Conservation (phyloP, 257 asterid species). For the Plantago ovata region DNA sequence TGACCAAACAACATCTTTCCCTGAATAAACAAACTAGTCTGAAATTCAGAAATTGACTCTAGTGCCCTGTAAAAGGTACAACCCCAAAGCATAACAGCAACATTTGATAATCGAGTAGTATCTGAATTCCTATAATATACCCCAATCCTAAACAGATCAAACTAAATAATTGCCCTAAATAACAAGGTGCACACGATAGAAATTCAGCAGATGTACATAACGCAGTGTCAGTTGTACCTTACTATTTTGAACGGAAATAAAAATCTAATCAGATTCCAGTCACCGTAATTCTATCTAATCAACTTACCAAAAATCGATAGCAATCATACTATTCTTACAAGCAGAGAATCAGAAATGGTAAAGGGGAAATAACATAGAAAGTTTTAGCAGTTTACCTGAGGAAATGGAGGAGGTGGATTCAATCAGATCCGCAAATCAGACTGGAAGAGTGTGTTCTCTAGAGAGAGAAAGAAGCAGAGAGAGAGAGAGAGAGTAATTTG, state of each 20-base stretch:
- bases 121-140: too few relatives aligned
- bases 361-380: not conserved
- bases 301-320: not conserved
- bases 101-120: too few relatives aligned
- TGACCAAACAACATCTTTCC: not conserved
- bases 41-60: too few relatives aligned
- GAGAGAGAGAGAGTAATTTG: slow-evolving; percentile 9
- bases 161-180: too few relatives aligned
- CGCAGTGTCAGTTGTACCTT: slow-evolving; percentile 14
- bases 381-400: slow-evolving; percentile 22
- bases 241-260: not conserved
- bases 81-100: not conserved
- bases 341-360: not conserved
- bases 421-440: slow-evolving; percentile 23
- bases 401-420: slow-evolving; percentile 9
- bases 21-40: not conserved
- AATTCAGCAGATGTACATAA: not conserved
- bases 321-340: not conserved
- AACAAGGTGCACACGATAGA: not conserved
- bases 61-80: slow-evolving; percentile 1
- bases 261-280: not conserved
- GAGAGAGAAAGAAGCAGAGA: slow-evolving; percentile 3
- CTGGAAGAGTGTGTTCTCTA: not conserved
- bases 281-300: not conserved
- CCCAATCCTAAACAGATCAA: too few relatives aligned